Evolutionary conservation across 2,329 filamentous ascomycete species (phyloP).

Genomic region (Scedosporium boydii): DNA sequence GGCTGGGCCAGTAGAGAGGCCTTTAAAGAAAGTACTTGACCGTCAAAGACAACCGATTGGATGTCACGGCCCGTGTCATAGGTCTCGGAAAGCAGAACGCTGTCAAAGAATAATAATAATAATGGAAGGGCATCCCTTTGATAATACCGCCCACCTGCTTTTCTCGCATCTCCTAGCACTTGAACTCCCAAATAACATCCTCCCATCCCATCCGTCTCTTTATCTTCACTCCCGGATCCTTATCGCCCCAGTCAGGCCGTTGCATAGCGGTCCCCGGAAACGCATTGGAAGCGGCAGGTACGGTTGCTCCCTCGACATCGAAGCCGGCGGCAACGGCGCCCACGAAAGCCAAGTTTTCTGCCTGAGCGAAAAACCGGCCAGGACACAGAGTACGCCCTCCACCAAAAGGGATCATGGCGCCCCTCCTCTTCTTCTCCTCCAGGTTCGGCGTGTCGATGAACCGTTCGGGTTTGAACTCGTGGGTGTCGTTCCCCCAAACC

Average conservation of each 20-base stretch:
- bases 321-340: slow-evolving; percentile 14
- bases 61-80: too few species aligned
- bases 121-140: too few species aligned
- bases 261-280: slow-evolving; percentile 9
- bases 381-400: slow-evolving; percentile 23
- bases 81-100: too few species aligned
- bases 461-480: slow-evolving; percentile 36
- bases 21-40: too few species aligned
- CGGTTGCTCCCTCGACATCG: slow-evolving; percentile 13
- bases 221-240: slow-evolving; percentile 8
- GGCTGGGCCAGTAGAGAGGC: too few species aligned
- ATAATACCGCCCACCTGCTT: too few species aligned
- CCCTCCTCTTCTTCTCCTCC: slow-evolving; percentile 15
- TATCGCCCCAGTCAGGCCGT: slow-evolving; percentile 7
- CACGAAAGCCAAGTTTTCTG: slow-evolving; percentile 18
- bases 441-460: slow-evolving; percentile 27
- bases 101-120: too few species aligned
- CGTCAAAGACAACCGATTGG: too few species aligned
- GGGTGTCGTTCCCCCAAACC: slow-evolving; percentile 31
- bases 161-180: slow-evolving; percentile 5
- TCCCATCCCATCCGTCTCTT: slow-evolving; percentile 15
- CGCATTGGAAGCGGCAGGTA: slow-evolving; percentile 9
- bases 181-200: slow-evolving; percentile 14
- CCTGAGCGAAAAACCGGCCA: slow-evolving; percentile 20
- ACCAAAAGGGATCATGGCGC: slow-evolving; percentile 21